Base-by-base conservation (phyloP, 331 rosid species). In the Saraca asoca region DNA sequence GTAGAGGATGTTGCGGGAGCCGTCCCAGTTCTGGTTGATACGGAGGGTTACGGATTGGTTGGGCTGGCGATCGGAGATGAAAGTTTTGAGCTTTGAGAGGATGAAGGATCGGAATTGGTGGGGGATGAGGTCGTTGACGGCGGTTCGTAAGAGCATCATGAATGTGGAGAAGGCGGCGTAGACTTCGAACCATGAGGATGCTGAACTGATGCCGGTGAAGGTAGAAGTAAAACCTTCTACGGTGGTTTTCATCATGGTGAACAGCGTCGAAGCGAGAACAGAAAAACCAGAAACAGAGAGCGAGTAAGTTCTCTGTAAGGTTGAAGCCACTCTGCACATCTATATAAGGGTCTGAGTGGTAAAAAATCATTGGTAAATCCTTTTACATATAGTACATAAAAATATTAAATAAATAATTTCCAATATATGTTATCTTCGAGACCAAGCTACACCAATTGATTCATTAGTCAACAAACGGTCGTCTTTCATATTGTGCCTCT, bases 101-200 rank as follows among this genome's bases (percentile, higher is more conserved):
- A 74, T 52, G 50, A 45, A 64, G 5, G 46, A 17, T 33, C 59
- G 58, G 6, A 72, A 3, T 29, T 68, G 51, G 0, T 0, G 9
- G 9, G 81, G 79, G 1, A 80, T 7, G 35, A 80, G 57, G 12
- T 80, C 81, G 14, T 80, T 76, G 79, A 72, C 45, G 6, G 64
- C 81, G 0, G 81, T 51, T 10, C 43, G 9, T 2, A 39, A 39
- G 7, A 39, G 43, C 71, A 76, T 80, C 68, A 53, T 45, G 43
- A 73, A 24, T 18, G 81, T 64, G 17, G 80, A 71, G 58, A 80
- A 75, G 4, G 80, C 49, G 9, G 78, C 84, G 2, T 75, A 79
- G 2, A 75, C 0, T 49, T 76, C 79, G 43, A 80, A 80, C 85
- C 81, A 80, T 58, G 85, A 76, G 2, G 81, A 68, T n/a, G 74